Conservation (phyloP, 2,329 filamentous ascomycete species). For the Aspergillus sp. region DNA sequence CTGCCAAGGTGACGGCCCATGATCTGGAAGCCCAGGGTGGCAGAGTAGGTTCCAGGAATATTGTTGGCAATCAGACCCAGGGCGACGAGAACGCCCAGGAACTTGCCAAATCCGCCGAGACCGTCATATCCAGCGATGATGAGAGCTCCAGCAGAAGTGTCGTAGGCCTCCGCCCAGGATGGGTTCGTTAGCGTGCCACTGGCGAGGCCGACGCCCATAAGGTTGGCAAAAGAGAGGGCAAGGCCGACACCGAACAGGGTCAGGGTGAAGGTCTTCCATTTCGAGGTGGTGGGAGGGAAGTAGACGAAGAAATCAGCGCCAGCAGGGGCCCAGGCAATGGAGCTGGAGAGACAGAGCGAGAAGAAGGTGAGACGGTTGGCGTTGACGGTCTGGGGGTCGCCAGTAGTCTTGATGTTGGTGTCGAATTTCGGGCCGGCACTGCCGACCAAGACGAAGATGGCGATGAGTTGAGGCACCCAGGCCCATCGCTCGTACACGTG, state of each 20-base stretch:
- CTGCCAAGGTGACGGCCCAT: slow-evolving; percentile 30
- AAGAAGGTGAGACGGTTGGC: slow-evolving; percentile 32
- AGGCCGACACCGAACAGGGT: slow-evolving; percentile 2
- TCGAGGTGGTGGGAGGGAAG: slow-evolving; percentile 35
- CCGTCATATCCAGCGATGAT: slow-evolving; percentile 33
- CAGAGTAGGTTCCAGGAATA: slow-evolving; percentile 40
- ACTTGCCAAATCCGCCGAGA: slow-evolving; percentile 38
- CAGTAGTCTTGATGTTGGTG: slow-evolving; percentile 1
- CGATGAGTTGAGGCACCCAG: slow-evolving; percentile 37
- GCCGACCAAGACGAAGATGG: slow-evolving; percentile 37
- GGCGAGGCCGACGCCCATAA: slow-evolving; percentile 7
- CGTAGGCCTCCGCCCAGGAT: slow-evolving; percentile 3
- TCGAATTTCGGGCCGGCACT: slow-evolving; percentile 33
- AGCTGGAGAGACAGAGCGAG: slow-evolving; percentile 29
- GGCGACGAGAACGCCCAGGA: slow-evolving; percentile 39
- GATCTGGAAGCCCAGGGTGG: slow-evolving; percentile 39
- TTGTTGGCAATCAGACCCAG: slow-evolving; percentile 42
- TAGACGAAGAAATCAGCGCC: slow-evolving; percentile 41
- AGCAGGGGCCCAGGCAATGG: slow-evolving; percentile 26
- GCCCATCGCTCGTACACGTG: slow-evolving; percentile 37
- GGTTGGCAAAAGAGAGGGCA: not conserved
- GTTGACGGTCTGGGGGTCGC: slow-evolving; percentile 3
- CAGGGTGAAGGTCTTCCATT: slow-evolving; percentile 14
- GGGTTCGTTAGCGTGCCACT: not conserved
- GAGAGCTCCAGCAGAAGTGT: slow-evolving; percentile 34